phyloP scores from a whole-genome alignment of 78 protist genomes.

The Guillardia theta region DNA sequence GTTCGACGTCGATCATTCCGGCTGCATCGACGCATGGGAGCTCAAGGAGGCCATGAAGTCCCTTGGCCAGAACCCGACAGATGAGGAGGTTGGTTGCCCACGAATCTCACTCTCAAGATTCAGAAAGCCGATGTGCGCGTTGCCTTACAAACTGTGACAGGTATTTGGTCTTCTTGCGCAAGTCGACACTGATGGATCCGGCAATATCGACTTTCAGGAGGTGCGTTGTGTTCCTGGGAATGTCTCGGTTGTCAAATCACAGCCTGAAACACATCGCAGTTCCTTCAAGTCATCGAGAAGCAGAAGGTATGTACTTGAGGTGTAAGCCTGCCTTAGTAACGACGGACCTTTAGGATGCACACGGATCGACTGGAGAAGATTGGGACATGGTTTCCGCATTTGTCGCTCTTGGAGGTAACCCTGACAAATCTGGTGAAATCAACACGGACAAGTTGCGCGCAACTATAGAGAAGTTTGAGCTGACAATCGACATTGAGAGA shows the following conservation, averaged over 20 bases:
- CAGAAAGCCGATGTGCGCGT: not conserved
- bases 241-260: too few relatives aligned
- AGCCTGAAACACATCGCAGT: too few relatives aligned
- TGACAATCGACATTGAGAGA: slow-evolving; percentile 31
- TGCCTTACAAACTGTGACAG: not conserved
- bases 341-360: too few relatives aligned
- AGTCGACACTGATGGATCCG: slow-evolving; percentile 18
- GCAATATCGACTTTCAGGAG: slow-evolving; percentile 15
- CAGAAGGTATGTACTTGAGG: too few relatives aligned
- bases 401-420: not conserved
- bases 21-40: slow-evolving; percentile 22
- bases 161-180: not conserved
- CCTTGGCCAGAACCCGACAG: not conserved
- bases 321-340: too few relatives aligned
- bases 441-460: not conserved
- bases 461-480: slow-evolving; percentile 20
- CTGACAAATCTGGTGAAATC: not conserved
- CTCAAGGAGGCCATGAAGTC: slow-evolving; percentile 4
- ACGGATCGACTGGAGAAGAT: not conserved
- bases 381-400: not conserved
- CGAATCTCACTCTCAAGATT: too few relatives aligned
- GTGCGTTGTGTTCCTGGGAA: not conserved
- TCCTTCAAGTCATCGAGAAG: not conserved
- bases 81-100: not conserved
- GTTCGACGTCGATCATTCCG: not conserved